Evolutionary conservation across 371 early-diverging fungal genomes (phyloP), one percentile per base, ranked within the genome.

Genomic region (Zychaea mexicana): DNA sequence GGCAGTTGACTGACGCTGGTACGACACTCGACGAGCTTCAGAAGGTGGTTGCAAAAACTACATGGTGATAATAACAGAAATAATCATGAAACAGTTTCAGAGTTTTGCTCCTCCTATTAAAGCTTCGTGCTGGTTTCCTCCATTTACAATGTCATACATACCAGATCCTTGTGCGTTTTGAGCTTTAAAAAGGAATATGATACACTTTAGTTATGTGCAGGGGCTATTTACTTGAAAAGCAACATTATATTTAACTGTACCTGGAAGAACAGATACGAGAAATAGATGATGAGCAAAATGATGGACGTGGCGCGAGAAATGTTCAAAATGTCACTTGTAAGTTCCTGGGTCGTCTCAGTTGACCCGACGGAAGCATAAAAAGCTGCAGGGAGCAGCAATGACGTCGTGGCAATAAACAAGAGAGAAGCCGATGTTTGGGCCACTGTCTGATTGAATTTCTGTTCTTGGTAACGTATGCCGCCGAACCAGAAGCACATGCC

Each of bases 401-500:
- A 89, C 57, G 89, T 71, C 17, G 92, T 90, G 0, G 92, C 84
- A 28, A 96, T 79, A 15, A 90, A 86, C 58, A 95, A 68, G 4
- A 96, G 76, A 5, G 92, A 87, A 21, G 92, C 83, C 27, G 88
- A 87, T 7, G 92, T 92, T 67, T 92, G 90, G n/a, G 95, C 92
- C 2, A 90, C 88, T 27, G 90, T 92, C 19, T 76, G 67, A 70
- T 93, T 93, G 77, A 95, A 94, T 2, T 65, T 65, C 70, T 96
- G 95, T 55, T 81, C 79, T 58, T 82, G 77, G 74, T 82, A 80
- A 49, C 85, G 82, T 58, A 83, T 24, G 1, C 96, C 95, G 31
- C 96, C 96, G 33, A 81, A 79, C 67, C 92, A 77, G 74, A 94
- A 94, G 65, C 92, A 92, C 74, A 91, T 83, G 42, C 93, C 93